phyloP scores from a whole-genome alignment of 768 basidiomycete genomes.

The Sarcodon sp. region DNA sequence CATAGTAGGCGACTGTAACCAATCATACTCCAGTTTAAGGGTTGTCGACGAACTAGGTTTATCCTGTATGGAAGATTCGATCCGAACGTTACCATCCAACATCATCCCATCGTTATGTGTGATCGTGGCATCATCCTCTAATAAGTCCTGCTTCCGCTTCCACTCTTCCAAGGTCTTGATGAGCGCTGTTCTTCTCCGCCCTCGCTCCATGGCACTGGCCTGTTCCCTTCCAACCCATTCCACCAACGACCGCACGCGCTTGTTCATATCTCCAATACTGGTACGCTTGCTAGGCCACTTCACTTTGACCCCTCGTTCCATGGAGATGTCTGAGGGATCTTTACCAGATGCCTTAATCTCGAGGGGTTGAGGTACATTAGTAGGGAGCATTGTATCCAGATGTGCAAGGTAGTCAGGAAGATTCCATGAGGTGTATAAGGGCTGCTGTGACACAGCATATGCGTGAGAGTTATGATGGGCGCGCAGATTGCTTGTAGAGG shows the following conservation, averaged over 20 bases:
- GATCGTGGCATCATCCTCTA: not conserved
- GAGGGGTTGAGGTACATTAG: slow-evolving; percentile 59
- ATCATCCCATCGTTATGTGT: slow-evolving; percentile 16
- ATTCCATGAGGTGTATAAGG: slow-evolving; percentile 76
- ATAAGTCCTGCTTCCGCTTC: slow-evolving; percentile 1
- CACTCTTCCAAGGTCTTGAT: slow-evolving; percentile 33
- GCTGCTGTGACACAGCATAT: slow-evolving; percentile 67
- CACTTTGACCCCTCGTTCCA: slow-evolving; percentile 74
- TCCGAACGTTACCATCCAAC: slow-evolving; percentile 13
- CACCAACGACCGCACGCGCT: slow-evolving; percentile 78
- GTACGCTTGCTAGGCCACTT: slow-evolving; percentile 91
- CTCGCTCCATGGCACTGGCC: slow-evolving; percentile 60
- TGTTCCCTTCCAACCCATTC: slow-evolving; percentile 93
- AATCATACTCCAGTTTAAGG: slow-evolving; percentile 6
- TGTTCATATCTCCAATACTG: slow-evolving; percentile 97
- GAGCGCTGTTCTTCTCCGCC: slow-evolving; percentile 54
- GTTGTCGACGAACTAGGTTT: slow-evolving; percentile 2
- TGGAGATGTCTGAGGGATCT: slow-evolving; percentile 34
- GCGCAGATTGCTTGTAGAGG: slow-evolving; percentile 23
- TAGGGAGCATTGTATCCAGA: slow-evolving; percentile 73
- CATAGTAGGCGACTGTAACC: slow-evolving; percentile 34
- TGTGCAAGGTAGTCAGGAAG: slow-evolving; percentile 90
- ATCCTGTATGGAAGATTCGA: slow-evolving; percentile 12
- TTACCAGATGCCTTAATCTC: slow-evolving; percentile 45
- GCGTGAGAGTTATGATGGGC: slow-evolving; percentile 73